These are phyloP conservation scores for Arabidopsis arenosa DNA, from an alignment of 345 rosid species.

Conservation along the genomic window DNA sequence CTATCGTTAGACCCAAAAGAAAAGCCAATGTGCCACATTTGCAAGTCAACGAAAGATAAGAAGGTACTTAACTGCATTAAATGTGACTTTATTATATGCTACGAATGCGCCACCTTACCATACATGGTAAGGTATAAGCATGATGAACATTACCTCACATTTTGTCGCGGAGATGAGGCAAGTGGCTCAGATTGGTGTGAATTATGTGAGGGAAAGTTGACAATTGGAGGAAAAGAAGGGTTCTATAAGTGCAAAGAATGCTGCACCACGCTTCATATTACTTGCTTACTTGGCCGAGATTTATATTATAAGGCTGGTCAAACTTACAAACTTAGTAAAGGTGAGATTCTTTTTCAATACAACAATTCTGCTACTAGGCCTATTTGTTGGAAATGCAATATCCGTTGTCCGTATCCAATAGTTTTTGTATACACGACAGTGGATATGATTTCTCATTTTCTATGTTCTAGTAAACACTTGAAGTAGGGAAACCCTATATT, in stretches of 20 bases:
- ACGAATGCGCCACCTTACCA: background rate
- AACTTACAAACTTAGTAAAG: background rate
- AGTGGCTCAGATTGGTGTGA: conserved; percentile 5
- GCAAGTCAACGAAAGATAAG: background rate
- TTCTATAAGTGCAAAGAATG: conserved; percentile 27
- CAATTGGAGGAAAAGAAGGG: background rate
- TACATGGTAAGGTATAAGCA: conserved; percentile 18
- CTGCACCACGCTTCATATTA: conserved; percentile 21
- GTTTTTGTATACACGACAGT: no score
- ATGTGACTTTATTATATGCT: background rate
- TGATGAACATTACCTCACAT: conserved; percentile 29
- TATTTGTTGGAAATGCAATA: background rate
- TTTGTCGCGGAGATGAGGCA: conserved; percentile 1
- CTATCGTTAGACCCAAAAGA: background rate
- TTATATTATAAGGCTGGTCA: background rate
- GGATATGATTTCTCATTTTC: no score
- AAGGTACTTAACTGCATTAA: conserved; percentile 17
- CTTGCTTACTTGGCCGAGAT: background rate
- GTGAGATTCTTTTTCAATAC: no score
- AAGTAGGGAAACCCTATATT: no score
- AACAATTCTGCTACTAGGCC: background rate
- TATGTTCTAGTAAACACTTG: no score
- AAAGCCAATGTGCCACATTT: background rate
- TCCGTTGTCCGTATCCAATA: background rate
- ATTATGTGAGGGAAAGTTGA: background rate